Evolutionary conservation across 169 alveolate species (phyloP), one percentile per base, ranked within the genome.

Genomic region (Theileria parva): DNA sequence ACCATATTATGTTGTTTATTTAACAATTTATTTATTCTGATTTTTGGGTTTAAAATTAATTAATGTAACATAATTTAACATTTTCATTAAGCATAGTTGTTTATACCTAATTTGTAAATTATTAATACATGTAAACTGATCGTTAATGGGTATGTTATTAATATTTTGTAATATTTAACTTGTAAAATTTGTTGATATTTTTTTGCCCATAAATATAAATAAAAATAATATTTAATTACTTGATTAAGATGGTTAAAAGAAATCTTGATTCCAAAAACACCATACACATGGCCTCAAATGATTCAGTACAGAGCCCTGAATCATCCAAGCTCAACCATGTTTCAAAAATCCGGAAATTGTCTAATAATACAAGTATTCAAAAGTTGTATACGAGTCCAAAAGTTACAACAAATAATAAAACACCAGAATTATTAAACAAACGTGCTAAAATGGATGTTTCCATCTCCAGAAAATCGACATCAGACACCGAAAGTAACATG

Each of bases 321-420:
- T 63, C 71, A 17, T 63, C 71, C 17, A 21, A n/a, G 71, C 39
- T n/a, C 50, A 63, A 63, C 71, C 51, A 63, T 30, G 71, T 27
- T 63, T 19, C 28, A 21, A 57, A 57, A 57, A 57, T 21, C 37
- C 1, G 66, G 66, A 57, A 57, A 57, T 57, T 44, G 53, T 44
- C 53, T 44, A 57, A 57, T 25, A 21, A 57, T 57, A 25, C 67
- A 59, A 59, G 11, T 28, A 25, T 11, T 59, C 30, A 59, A 9
- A 59, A 59, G 67, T 11, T 59, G 13, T 59, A 8, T 59, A 28
- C 37, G 2, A 25, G 25, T 15, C 67, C 67, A 59, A 63, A 63
- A 25, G 23, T 21, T 39, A 63, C 32, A 21, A 39, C 17, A 63
- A 63, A 63, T 28, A 30, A 27, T 63, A n/a, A 27, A 30, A 30